A percentile compares a stretch with the other conserved stretches of the same genome.
These are phyloP conservation scores for Silybum marianum DNA, from an alignment of 129 eudicot genomes.

Conservation along the genomic window DNA sequence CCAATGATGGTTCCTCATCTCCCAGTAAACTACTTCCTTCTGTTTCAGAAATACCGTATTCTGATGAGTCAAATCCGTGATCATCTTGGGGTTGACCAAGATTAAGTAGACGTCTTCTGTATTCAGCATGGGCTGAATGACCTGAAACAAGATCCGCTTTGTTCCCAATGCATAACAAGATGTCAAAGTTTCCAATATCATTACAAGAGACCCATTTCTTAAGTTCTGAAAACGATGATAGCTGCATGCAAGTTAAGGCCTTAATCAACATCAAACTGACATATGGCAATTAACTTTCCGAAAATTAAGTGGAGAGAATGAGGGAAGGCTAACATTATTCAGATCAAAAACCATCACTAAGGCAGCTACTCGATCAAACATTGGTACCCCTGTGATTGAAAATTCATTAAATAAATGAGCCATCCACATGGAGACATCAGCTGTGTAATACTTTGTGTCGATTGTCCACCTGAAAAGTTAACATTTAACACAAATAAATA, in stretches of 20 bases:
- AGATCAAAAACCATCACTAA: slow-evolving; percentile 92
- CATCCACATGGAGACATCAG: slow-evolving; percentile 85
- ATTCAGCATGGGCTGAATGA: slow-evolving; percentile 85
- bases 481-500: slow-evolving; percentile 4
- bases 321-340: slow-evolving; percentile 58
- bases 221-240: slow-evolving; percentile 63
- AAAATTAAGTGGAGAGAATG: neutral
- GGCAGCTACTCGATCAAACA: slow-evolving; percentile 60
- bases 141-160: slow-evolving; percentile 95
- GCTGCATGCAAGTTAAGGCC: slow-evolving; percentile 43
- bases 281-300: neutral
- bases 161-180: slow-evolving; percentile 88
- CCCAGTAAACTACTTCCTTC: slow-evolving; percentile 85
- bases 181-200: slow-evolving; percentile 67
- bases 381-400: slow-evolving; percentile 55
- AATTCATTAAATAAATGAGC: slow-evolving; percentile 67
- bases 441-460: slow-evolving; percentile 92
- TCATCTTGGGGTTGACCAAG: slow-evolving; percentile 43
- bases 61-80: slow-evolving; percentile 33
- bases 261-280: neutral
- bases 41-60: slow-evolving; percentile 81
- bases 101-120: slow-evolving; percentile 61
- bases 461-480: slow-evolving; percentile 77
- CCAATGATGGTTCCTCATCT: slow-evolving; percentile 56
- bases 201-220: slow-evolving; percentile 76